Base-by-base conservation (phyloP, 108 stramenopile species). In the Skeletonema potamos region DNA sequence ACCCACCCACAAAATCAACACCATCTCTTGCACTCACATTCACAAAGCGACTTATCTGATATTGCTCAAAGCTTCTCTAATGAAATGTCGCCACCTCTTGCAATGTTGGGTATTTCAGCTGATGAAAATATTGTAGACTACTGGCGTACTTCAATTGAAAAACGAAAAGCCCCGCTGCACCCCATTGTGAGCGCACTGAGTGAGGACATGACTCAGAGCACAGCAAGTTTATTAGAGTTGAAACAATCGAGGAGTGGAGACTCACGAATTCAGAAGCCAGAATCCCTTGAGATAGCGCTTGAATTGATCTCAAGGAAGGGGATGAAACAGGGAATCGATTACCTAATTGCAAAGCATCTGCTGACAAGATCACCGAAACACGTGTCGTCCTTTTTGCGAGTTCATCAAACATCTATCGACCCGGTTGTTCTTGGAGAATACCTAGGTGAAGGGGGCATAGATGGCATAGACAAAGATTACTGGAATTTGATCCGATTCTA, bases 311-410 rank as follows among this genome's bases (percentile, higher is more conserved):
- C 73, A 9, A 84, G 83, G 32, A 96, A 96, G 82, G 83, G 91
- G 13, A 74, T 99, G 20, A 92, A 93, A 63, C 98, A 97, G 79
- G 96, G 90, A 3, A 75, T 99, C 12, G 96, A 97, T 20, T 97
- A 96, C 70, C 74, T 99, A 37, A 86, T 98, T 66, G 94, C 95
- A 10, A 87, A 83, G 63, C 85, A 89, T 70, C 90, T 97, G 55
- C 79, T 99, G 34, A 89, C 92, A 27, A 85, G 95, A 28, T 94
- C 97, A 22, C 96, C 98, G 27, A 72, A 95, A 54, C 92, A 96
- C 22, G 86, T 98, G 48, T 84, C 94, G 8, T 82, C 87, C 48
- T 98, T 96, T 61, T 82, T 98, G 41, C 81, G 96, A 27, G 68
- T 98, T 26, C 91, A 99, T 76, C 84, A 91, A 59, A 73, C 82